Evolutionary conservation across 805 yeast species (phyloP).

Genomic region (Lipomyces sp.): DNA sequence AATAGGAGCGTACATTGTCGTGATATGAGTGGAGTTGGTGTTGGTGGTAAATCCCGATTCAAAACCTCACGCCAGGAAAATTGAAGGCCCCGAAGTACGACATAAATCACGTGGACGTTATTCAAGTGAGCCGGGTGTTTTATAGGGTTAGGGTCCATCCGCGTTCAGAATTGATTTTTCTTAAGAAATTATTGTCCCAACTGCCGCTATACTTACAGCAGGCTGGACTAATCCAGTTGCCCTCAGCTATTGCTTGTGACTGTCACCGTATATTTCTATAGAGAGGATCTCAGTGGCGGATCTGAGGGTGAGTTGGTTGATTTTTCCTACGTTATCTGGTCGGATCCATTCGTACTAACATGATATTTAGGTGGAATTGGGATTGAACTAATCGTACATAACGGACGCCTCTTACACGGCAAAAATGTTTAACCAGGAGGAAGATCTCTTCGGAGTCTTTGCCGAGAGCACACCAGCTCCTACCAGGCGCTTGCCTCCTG

Average conservation of each 20-base stretch:
- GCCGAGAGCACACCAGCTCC: slow-evolving; percentile 39
- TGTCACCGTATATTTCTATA: neutral
- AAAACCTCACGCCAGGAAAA: neutral
- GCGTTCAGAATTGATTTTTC: neutral
- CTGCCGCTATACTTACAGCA: neutral
- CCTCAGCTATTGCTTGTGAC: neutral
- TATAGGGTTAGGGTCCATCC: neutral
- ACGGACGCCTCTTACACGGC: neutral
- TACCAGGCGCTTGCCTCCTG: neutral
- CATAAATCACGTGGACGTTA: neutral
- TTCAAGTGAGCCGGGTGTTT: neutral
- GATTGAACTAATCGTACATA: neutral
- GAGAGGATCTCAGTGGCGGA: neutral
- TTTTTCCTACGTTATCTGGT: neutral
- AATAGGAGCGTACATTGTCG: slow-evolving; percentile 28
- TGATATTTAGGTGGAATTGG: neutral
- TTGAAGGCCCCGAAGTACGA: neutral
- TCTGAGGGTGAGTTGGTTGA: neutral
- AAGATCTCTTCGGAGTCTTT: slow-evolving; percentile 45
- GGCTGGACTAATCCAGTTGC: neutral
- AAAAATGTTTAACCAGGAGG: slow-evolving; percentile 22
- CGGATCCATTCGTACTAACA: neutral
- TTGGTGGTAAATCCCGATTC: neutral
- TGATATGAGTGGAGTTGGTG: neutral
- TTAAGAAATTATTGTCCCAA: neutral